Evolutionary conservation across 495 filamentous ascomycete genomes (phyloP), one percentile per base, ranked within the genome.

Genomic region (Tirmania nivea): DNA sequence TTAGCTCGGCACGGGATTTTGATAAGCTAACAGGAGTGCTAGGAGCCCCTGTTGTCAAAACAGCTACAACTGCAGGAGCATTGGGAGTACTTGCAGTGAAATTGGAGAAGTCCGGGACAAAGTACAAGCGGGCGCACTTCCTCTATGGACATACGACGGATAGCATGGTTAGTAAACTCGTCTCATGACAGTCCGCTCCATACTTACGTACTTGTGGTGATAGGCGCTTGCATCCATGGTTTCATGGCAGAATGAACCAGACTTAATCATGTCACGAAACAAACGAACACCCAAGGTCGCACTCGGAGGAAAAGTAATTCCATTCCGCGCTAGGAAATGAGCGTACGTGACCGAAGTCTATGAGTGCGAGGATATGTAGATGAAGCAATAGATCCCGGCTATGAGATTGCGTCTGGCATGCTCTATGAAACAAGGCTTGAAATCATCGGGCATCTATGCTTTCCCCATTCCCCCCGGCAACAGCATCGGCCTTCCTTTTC

Each of bases 191-290:
- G 12, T 12, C 48, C 12, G 2, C 48, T 6, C n/a, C 21, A 50
- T 50, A 50, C 20, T 47, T n/a, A 47, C 42, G 19, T 12, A 50
- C 21, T 50, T 17, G 74, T 19, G 17, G 9, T 19, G 14, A 4
- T 50, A 50, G 48, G 86, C 85, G 19, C 65, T 94, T 11, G 80
- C 83, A 1, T 86, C 82, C n/a, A 90, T 95, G 85, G 75, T 79
- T 42, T 81, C 79, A 25, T 73, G 76, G 50, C 84, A 90, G 55
- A 68, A 63, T 34, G 74, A 74, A 49, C 84, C 90, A 1, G 65
- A 73, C 45, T 85, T 78, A 51, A 78, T 86, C 31, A 95, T 96
- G 92, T 93, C 85, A 39, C 77, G 90, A 17, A 65, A 65, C 25
- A 58, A 55, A 45, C 56, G 62, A 35, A 64, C 64, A 34, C 62